Conservation (phyloP, 768 basidiomycete species). For the Saitozyma podzolica region DNA sequence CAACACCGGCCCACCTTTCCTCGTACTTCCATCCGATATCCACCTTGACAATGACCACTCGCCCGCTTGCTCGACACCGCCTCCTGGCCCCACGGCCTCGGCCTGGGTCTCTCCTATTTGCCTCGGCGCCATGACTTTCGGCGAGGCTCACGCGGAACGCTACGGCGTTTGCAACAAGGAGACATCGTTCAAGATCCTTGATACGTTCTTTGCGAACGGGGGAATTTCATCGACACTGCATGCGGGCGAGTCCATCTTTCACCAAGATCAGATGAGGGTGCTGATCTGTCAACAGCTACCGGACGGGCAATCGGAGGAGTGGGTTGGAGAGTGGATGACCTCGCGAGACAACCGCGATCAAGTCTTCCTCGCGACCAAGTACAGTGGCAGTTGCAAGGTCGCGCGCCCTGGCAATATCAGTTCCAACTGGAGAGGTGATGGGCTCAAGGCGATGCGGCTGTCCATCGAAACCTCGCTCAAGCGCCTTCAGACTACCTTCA, state of each 20-base stretch:
- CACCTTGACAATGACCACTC: no score
- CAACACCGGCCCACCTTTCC: no score
- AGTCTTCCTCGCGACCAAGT: constrained; percentile 58
- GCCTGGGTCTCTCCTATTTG: no score
- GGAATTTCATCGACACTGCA: constrained; percentile 57
- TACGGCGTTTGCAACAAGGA: constrained; percentile 48
- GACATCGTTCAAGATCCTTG: constrained; percentile 56
- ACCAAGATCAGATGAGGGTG: no score
- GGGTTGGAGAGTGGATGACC: constrained; percentile 60
- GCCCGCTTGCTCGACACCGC: no score
- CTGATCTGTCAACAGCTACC: no score
- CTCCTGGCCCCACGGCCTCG: no score
- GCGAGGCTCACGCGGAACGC: no score
- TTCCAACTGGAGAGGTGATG: constrained; percentile 59
- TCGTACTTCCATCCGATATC: no score
- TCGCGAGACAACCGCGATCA: constrained; percentile 56
- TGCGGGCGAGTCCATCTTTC: no score
- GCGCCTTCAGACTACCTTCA: constrained; percentile 59
- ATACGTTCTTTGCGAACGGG: constrained; percentile 56
- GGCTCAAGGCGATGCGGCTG: constrained; percentile 56
- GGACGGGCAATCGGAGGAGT: no score
- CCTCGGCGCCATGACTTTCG: no score
- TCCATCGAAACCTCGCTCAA: constrained; percentile 56
- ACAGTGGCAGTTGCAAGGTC: constrained; percentile 53
- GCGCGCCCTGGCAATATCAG: constrained; percentile 52